Evolutionary conservation across 257 asterid genomes (phyloP), one percentile per base, ranked within the genome.

Genomic region (Leptodermis oblonga): DNA sequence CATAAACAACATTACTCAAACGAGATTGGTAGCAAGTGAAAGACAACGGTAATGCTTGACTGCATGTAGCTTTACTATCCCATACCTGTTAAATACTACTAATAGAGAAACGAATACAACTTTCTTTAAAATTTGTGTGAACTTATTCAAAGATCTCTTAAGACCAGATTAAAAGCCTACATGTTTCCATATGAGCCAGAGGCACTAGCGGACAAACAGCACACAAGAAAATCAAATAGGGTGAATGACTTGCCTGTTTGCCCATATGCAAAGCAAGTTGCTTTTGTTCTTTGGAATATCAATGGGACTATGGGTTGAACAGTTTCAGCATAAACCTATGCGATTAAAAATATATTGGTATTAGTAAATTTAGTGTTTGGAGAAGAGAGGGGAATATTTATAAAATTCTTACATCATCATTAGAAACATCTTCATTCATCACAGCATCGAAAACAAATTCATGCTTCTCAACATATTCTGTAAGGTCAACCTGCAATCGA

Each of bases 381-480:
- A n/a, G 51, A 41, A 52, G 41, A 3, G 25, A 13, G 37, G 31
- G 45, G 12, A 56, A 6, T 10, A 39, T 7, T 17, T 46, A 25
- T 26, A 37, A 48, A 39, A 59, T 51, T 75, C 78, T 82, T 73
- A 92, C 98, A 86, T 89, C 96, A 65, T 87, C 96, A 78, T 92
- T 92, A 46, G 98, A 87, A 73, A 86, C 92, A 69, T 86, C 89
- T 82, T 92, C 98, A 64, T 86, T 70, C 67, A 92, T 81, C 81
- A 89, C 96, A 30, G 98, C 98, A 82, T 92, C 98, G 77, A 89
- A 92, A 53, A 90, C 93, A 84, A 92, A 92, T 77, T 84, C 98
- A 81, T 92, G 96, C 71, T 80, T 89, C 83, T 92, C 98, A 74
- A 86, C 65, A 68, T 92, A 92, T 73, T 89, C 96, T 10, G 98